Evolutionary conservation across 257 asterid species (phyloP), one percentile per base, ranked within the genome.

Genomic region (Solanum pennellii): DNA sequence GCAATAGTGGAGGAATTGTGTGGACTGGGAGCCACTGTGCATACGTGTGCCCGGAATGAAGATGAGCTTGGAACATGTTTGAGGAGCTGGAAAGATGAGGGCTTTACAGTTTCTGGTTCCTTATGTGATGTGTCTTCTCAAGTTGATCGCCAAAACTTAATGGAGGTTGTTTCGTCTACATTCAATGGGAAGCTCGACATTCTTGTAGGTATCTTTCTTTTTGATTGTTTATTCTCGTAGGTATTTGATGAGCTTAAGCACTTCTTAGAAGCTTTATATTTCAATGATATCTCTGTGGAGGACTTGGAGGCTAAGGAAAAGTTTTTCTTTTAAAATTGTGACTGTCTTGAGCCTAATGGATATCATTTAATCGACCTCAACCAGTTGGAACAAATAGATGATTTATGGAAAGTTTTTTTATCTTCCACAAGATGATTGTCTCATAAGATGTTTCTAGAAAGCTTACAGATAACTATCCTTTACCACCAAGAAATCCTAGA

Each of bases 1-100:
- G 94, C 98, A 7, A 92, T 93, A 86, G 96, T 93, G 86, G 96
- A 93, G 89, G 98, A 94, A 89, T 89, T 94, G 88, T 94, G 93
- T 29, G 94, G 91, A 39, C 90, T 94, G 20, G 95, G 98, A 25
- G 96, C 98, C 56, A 56, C 71, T 8, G 94, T 94, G 85, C 93
- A 94, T 89, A 93, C 93, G 21, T 94, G 98, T 83, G 93, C 94
- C 10, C 89, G 96, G 75, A 90, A 89, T 59, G 84, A 91, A 80
- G 91, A 89, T 31, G 95, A 93, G 90, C 92, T 93, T 44, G 83
- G 85, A n/a, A 89, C 86, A 83, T 91, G 94, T 83, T 89, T 94
- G 90, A 86, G 87, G 88, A 83, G 76, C 85, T 94, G 97, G 97
- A 88, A 89, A 86, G 93, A 86, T 9, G 90, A 88, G 87, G 94